A percentile compares a stretch with the other conserved stretches of the same genome.
These are phyloP conservation scores for Botryotinia calthae DNA, from an alignment of 2,329 filamentous ascomycete genomes.

Conservation along the genomic window DNA sequence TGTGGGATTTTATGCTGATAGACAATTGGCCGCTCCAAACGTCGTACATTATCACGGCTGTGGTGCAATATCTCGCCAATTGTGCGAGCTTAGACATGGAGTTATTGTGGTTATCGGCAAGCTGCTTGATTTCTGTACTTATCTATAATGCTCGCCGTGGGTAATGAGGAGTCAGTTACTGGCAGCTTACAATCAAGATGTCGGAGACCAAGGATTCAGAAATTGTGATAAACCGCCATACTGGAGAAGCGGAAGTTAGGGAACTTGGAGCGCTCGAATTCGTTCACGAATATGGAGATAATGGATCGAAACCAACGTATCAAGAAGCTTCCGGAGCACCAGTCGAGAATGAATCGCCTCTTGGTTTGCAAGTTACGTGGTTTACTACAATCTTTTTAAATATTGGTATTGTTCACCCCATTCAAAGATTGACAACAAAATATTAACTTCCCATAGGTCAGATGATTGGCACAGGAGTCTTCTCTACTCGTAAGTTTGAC, in stretches of 20 bases:
- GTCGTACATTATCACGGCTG: background rate
- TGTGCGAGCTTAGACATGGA: background rate
- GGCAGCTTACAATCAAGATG: background rate
- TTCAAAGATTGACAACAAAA: fast-evolving
- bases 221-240: background rate
- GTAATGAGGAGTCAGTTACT: background rate
- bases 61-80: background rate
- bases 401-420: constrained; percentile 41
- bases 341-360: constrained; percentile 55
- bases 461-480: constrained; percentile 46
- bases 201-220: constrained; percentile 6
- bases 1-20: background rate
- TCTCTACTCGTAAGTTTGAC: constrained; percentile 54
- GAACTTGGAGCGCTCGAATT: constrained; percentile 25
- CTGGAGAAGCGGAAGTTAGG: background rate
- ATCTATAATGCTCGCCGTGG: background rate
- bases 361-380: constrained; percentile 58
- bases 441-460: background rate
- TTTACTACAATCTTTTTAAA: constrained; percentile 59
- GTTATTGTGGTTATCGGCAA: background rate
- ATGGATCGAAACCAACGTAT: constrained; percentile 43
- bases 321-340: constrained; percentile 62
- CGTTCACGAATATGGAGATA: constrained; percentile 42
- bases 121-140: background rate
- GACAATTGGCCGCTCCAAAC: background rate